Base-by-base conservation (phyloP, 106 monocot species). In the Alisma plantagoaquatica region DNA sequence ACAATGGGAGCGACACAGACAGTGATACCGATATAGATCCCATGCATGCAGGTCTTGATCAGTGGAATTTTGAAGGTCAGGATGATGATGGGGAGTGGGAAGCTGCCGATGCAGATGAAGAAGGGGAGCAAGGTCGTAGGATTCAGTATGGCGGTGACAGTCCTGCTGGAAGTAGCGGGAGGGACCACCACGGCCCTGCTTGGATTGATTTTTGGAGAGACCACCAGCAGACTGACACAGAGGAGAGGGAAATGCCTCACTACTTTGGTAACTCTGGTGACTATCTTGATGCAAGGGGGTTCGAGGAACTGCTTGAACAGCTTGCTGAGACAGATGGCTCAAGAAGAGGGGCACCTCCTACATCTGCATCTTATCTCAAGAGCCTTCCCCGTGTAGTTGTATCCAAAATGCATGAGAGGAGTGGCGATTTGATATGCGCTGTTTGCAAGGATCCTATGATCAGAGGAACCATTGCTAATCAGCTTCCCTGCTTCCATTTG, bases 281-380 rank as follows among this genome's bases (percentile, higher is more conserved):
- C 48, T 75, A 77, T 60, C 56, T 85, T 57, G 75, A 92, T 84
- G 61, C 67, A 31, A 71, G 54, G 27, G 67, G 71, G 6, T 83
- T 87, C 33, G 79, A 87, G 28, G 87, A 76, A 46, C 54, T 89
- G 1, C 77, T 96, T 8, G 81, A 96, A 7, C 84, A 81, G 46
- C 70, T 89, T 61, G 78, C 76, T 18, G 84, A 77, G 51, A 69
- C 65, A 19, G 80, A 80, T 27, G 60, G 51, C 35, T 72, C 70
- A 26, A 81, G 78, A 74, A 77, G 75, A 63, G 88, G 96, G n/a
- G 75, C 84, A 16, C 78, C 84, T 43, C 88, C 89, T 1, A 71
- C 88, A 15, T 57, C 84, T 53, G 59, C 56, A 32, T 78, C 73
- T 48, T 68, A 42, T 29, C n/a, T 81, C 18, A 49, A 31, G 12